Evolutionary conservation across 257 asterid species (phyloP).

Genomic region (Avicennia marina): DNA sequence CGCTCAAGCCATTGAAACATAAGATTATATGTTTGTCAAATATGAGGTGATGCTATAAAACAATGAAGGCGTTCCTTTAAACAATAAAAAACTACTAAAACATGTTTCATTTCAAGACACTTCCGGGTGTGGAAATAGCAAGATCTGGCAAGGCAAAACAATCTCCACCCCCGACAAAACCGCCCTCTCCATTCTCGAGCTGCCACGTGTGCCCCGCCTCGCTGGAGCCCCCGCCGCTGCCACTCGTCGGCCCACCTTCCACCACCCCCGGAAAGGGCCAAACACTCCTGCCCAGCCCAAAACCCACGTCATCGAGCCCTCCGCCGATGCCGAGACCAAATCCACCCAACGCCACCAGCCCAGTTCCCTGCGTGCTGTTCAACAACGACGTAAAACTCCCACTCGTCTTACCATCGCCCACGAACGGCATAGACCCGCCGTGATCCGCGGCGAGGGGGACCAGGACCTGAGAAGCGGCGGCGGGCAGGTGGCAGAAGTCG

Average conservation of each 20-base stretch:
- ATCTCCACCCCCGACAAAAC: conserved; percentile 43
- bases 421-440: conserved; percentile 19
- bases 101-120: conserved; percentile 36
- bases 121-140: conserved; percentile 60
- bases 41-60: no score
- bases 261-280: conserved; percentile 59
- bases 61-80: no score
- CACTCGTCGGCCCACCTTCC: conserved; percentile 33
- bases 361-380: conserved; percentile 45
- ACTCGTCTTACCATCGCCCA: conserved; percentile 27
- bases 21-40: no score
- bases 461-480: conserved; percentile 33
- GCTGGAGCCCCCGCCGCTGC: conserved; percentile 17
- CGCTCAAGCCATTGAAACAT: no score
- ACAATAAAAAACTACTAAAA: no score
- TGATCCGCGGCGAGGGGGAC: conserved; percentile 36
- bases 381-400: conserved; percentile 76
- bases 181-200: conserved; percentile 50
- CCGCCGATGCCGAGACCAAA: conserved; percentile 36
- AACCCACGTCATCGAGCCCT: conserved; percentile 52
- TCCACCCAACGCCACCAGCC: conserved; percentile 59
- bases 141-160: conserved; percentile 60
- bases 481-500: conserved; percentile 50
- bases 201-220: conserved; percentile 59
- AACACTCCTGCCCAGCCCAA: conserved; percentile 54